Conservation (phyloP, 148 eudicot species). For the Rhododendron mucronatum region DNA sequence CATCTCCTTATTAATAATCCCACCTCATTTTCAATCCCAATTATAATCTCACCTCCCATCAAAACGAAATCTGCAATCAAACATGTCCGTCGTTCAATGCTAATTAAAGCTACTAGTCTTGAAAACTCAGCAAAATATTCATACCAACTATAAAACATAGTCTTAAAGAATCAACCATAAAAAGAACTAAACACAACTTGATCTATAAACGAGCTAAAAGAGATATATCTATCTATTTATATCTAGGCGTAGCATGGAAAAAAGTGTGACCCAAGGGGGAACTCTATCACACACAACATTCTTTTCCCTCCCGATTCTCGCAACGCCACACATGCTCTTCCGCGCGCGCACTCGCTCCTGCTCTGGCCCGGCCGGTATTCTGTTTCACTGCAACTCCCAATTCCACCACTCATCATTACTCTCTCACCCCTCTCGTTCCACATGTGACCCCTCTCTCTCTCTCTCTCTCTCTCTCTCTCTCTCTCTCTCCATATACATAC, state of each 20-base stretch:
- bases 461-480: conserved; percentile 13
- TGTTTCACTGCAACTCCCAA: conserved; percentile 12
- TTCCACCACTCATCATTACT: background rate
- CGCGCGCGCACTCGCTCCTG: background rate
- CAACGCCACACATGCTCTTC: background rate
- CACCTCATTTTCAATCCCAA: no score
- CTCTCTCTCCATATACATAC: background rate
- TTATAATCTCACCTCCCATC: no score
- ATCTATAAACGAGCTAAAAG: no score
- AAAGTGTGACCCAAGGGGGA: background rate
- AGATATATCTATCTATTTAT: no score
- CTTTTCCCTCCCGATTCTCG: background rate
- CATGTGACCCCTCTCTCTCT: background rate
- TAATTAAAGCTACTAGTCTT: no score
- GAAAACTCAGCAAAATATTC: no score
- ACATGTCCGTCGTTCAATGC: no score
- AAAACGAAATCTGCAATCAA: no score
- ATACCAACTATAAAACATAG: no score
- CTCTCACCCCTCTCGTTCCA: background rate
- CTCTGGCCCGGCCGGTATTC: conserved; percentile 30
- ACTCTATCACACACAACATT: background rate
- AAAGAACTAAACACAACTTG: no score
- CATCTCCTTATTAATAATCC: no score
- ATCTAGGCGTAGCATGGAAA: background rate
- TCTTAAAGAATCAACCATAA: no score